Conservation (phyloP, 257 asterid genomes). For the Scutellaria baicalensis region DNA sequence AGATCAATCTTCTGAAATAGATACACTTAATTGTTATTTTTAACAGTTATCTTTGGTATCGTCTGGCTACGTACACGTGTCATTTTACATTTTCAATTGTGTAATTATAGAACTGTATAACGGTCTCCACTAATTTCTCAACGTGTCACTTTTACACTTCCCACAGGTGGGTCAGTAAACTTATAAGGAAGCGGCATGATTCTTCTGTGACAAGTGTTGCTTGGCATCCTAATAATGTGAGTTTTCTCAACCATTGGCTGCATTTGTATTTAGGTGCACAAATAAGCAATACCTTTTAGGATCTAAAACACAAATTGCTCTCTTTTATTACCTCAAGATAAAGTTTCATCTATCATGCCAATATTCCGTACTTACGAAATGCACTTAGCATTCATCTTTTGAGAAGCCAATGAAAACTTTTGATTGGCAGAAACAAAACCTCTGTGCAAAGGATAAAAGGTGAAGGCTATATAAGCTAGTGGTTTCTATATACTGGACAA, state of each 20-base stretch:
- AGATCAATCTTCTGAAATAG: too few species aligned
- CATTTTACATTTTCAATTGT: too few species aligned
- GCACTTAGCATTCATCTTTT: neutral
- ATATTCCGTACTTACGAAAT: neutral
- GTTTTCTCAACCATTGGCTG: slow-evolving; percentile 19
- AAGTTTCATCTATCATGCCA: neutral
- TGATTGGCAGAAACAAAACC: neutral
- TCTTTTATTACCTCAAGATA: neutral
- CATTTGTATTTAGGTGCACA: slow-evolving; percentile 3
- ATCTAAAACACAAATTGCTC: neutral
- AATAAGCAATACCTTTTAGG: neutral
- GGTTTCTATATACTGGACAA: neutral
- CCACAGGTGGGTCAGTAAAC: slow-evolving; percentile 98
- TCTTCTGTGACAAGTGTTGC: slow-evolving; percentile 96
- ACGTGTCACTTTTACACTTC: slow-evolving; percentile 10
- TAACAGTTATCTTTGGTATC: too few species aligned
- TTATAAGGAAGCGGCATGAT: slow-evolving; percentile 92
- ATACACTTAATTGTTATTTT: too few species aligned
- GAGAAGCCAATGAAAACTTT: neutral
- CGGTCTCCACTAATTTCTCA: slow-evolving; percentile 3
- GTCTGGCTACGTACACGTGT: too few species aligned
- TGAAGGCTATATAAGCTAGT: neutral
- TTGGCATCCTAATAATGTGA: slow-evolving; percentile 98
- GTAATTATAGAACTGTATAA: neutral
- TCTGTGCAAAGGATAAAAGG: neutral